Evolutionary conservation across 805 yeast genomes (phyloP).

Genomic region (Candida nitratophila): DNA sequence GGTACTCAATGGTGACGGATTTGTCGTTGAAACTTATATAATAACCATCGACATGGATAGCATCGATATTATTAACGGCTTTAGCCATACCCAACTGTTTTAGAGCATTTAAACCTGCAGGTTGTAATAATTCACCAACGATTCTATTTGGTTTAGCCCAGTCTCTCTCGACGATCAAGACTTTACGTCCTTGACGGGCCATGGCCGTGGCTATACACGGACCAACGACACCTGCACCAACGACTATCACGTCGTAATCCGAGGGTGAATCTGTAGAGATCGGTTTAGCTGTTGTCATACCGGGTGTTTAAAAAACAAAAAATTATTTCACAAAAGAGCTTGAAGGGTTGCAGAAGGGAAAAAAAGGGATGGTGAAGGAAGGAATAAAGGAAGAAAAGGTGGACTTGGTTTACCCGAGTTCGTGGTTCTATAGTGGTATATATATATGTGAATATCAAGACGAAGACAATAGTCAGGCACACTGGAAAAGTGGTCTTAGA

Average conservation of each 20-base stretch:
- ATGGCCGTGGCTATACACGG: conserved; percentile 87
- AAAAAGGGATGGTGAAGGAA: not conserved
- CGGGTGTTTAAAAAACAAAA: too few species aligned
- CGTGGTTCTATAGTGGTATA: too few species aligned
- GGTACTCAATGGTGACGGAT: conserved; percentile 59
- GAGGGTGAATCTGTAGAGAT: not conserved
- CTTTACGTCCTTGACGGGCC: conserved; percentile 85
- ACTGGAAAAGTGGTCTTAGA: not conserved
- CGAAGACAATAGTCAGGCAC: not conserved
- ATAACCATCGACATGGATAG: conserved; percentile 74
- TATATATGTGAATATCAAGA: too few species aligned
- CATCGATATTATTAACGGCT: conserved; percentile 69
- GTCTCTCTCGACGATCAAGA: conserved; percentile 76
- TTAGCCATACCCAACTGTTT: conserved; percentile 75
- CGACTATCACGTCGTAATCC: conserved; percentile 72
- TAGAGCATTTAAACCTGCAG: conserved; percentile 87
- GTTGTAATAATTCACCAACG: conserved; percentile 96
- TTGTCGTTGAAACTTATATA: conserved; percentile 61
- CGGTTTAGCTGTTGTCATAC: too few species aligned
- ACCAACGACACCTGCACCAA: conserved; percentile 99
- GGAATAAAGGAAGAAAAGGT: too few species aligned
- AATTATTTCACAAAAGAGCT: too few species aligned
- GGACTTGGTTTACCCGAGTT: too few species aligned
- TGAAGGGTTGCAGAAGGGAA: not conserved
- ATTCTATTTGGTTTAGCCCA: conserved; percentile 92